Percentiles rank a stretch among this genome's conserved stretches.
phyloP scores from a whole-genome alignment of 768 basidiomycete species.

The Tephrocybe sp. region DNA sequence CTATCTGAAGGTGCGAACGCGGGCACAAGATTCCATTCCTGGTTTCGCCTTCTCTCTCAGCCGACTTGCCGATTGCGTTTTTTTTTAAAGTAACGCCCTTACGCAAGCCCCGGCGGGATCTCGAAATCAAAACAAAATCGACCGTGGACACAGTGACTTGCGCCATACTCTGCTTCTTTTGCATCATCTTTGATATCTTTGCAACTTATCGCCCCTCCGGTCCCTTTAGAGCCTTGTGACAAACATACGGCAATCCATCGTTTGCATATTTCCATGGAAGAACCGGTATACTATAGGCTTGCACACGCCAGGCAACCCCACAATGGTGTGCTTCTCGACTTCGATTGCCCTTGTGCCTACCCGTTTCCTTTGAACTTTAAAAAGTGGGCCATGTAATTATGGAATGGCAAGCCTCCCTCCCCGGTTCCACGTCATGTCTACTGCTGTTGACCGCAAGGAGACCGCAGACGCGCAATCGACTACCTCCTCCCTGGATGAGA shows the following conservation, averaged over 20 bases:
- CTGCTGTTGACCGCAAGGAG: background rate
- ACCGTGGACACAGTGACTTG: conserved; percentile 13
- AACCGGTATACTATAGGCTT: background rate
- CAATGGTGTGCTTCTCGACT: conserved; percentile 21
- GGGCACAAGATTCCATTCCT: too few species aligned
- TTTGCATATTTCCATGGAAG: background rate
- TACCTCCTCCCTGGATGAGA: conserved; percentile 4
- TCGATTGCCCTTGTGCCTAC: conserved; percentile 10
- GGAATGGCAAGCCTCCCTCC: background rate
- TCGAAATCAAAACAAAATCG: conserved; percentile 5
- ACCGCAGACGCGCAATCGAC: conserved; percentile 8
- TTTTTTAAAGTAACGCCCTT: too few species aligned
- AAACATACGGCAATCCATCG: background rate
- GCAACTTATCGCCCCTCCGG: background rate
- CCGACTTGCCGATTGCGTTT: too few species aligned
- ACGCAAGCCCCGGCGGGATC: too few species aligned
- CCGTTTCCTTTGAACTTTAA: conserved; percentile 2
- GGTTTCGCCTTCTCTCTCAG: too few species aligned
- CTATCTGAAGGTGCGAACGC: too few species aligned
- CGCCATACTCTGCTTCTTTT: conserved; percentile 20
- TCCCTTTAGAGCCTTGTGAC: conserved; percentile 7
- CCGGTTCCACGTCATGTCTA: conserved; percentile 4
- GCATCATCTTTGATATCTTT: conserved; percentile 7
- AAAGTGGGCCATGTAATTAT: background rate
- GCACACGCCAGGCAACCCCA: conserved; percentile 7